Percentiles rank a stretch among this genome's conserved stretches.
Conservation (phyloP, 2,329 filamentous ascomycete genomes). For the Arthrobotrys conoides region DNA sequence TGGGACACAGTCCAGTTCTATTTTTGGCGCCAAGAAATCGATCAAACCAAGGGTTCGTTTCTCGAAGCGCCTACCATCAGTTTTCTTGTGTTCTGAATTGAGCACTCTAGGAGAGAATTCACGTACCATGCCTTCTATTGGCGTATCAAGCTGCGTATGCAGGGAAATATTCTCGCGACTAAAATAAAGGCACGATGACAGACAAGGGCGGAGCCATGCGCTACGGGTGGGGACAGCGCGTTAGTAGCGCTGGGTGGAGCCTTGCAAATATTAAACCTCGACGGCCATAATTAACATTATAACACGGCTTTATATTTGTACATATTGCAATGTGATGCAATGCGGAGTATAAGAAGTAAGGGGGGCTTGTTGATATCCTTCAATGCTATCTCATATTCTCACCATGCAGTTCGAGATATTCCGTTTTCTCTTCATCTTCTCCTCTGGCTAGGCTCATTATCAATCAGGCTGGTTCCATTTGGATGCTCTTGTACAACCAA, state of each 20-base stretch:
- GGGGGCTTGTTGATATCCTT: not conserved
- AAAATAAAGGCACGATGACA: conserved; percentile 2
- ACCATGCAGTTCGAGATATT: not conserved
- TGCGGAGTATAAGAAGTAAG: not conserved
- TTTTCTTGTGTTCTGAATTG: conserved; percentile 11
- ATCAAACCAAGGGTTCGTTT: conserved; percentile 11
- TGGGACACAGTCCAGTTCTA: conserved; percentile 19
- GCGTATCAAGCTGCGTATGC: not conserved
- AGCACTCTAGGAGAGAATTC: not conserved
- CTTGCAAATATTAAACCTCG: not conserved
- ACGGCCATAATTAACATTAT: not conserved
- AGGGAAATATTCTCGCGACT: conserved; percentile 9
- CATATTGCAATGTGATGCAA: not conserved
- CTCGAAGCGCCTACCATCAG: conserved; percentile 15
- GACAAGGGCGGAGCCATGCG: not conserved
- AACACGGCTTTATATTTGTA: not conserved
- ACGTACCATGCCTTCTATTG: conserved; percentile 16
- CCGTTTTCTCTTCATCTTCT: not conserved
- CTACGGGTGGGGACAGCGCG: conserved; percentile 14
- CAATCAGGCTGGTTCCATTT: conserved; percentile 15
- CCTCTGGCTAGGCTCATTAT: conserved; percentile 1
- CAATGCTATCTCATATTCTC: not conserved
- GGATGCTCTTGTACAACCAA: not conserved
- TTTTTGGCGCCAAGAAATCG: conserved; percentile 40
- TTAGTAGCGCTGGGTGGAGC: conserved; percentile 8